A percentile compares a stretch with the other conserved stretches of the same genome.
Conservation (phyloP, 331 rosid genomes). For the Prunus yedoensis region DNA sequence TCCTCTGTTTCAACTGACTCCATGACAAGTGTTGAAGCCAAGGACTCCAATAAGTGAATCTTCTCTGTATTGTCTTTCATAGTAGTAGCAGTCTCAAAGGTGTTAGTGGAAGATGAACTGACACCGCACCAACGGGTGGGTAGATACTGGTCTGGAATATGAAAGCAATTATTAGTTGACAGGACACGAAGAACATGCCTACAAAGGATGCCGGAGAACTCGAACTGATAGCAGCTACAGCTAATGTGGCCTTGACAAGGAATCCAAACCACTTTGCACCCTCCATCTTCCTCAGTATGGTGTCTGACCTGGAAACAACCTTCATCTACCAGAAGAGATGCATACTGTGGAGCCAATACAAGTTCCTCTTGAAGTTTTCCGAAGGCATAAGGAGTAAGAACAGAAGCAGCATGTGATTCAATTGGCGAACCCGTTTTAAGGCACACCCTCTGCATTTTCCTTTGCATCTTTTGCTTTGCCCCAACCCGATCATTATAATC, state of each 20-base stretch:
- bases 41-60: slow-evolving; percentile 59
- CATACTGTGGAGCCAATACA: slow-evolving; percentile 81
- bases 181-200: slow-evolving; percentile 73
- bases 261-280: slow-evolving; percentile 70
- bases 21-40: slow-evolving; percentile 53
- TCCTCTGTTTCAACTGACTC: slow-evolving; percentile 79
- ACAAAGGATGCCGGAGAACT: slow-evolving; percentile 76
- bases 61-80: slow-evolving; percentile 55
- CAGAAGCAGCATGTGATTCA: slow-evolving; percentile 79
- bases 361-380: slow-evolving; percentile 84
- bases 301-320: slow-evolving; percentile 82
- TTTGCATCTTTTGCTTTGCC: slow-evolving; percentile 68
- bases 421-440: slow-evolving; percentile 90
- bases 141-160: slow-evolving; percentile 70
- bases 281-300: slow-evolving; percentile 81
- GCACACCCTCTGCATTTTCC: slow-evolving; percentile 64
- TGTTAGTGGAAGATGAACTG: slow-evolving; percentile 38
- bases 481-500: slow-evolving; percentile 65
- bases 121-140: slow-evolving; percentile 60
- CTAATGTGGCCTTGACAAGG: slow-evolving; percentile 82
- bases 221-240: slow-evolving; percentile 78
- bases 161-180: slow-evolving; percentile 80
- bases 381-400: slow-evolving; percentile 76
- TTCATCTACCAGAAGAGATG: slow-evolving; percentile 68
- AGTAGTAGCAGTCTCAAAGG: slow-evolving; percentile 34